These are phyloP conservation scores for Nicotiana rustica DNA, from an alignment of 305 asterid species.

Conservation along the genomic window DNA sequence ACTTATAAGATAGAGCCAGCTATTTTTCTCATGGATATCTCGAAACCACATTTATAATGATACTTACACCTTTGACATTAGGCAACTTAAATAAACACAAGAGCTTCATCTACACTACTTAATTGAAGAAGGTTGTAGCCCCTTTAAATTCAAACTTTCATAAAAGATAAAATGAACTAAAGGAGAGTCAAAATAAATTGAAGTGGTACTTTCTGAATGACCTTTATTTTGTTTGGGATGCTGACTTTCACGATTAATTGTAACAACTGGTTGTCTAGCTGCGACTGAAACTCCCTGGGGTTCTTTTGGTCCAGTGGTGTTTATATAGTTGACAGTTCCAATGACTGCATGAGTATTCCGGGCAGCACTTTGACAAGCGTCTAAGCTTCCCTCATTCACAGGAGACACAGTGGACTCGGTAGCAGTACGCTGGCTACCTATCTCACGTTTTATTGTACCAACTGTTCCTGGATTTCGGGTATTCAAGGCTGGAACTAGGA, in stretches of 20 bases:
- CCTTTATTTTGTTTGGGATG: conserved; percentile 42
- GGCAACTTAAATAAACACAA: neutral
- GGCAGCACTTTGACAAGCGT: conserved; percentile 40
- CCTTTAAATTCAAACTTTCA: neutral
- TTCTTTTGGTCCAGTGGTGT: conserved; percentile 37
- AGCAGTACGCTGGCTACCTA: conserved; percentile 44
- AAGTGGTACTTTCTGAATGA: conserved; percentile 50
- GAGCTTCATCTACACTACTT: neutral
- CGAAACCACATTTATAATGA: neutral
- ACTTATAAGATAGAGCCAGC: conserved; percentile 20
- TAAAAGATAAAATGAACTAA: neutral
- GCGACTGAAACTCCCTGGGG: conserved; percentile 43
- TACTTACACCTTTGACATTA: neutral
- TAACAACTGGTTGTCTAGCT: conserved; percentile 39
- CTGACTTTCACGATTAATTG: conserved; percentile 45
- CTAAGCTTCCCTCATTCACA: conserved; percentile 39
- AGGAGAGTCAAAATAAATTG: neutral
- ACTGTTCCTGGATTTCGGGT: conserved; percentile 45
- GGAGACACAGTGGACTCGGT: conserved; percentile 38
- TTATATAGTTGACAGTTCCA: conserved; percentile 43
- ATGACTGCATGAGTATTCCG: conserved; percentile 40
- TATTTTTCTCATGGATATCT: conserved; percentile 27
- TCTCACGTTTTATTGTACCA: conserved; percentile 62
- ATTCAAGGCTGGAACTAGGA: conserved; percentile 56
- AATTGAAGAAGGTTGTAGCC: neutral